Base-by-base conservation (phyloP, 108 stramenopile species). In the Hondaea fermentalgiana region DNA sequence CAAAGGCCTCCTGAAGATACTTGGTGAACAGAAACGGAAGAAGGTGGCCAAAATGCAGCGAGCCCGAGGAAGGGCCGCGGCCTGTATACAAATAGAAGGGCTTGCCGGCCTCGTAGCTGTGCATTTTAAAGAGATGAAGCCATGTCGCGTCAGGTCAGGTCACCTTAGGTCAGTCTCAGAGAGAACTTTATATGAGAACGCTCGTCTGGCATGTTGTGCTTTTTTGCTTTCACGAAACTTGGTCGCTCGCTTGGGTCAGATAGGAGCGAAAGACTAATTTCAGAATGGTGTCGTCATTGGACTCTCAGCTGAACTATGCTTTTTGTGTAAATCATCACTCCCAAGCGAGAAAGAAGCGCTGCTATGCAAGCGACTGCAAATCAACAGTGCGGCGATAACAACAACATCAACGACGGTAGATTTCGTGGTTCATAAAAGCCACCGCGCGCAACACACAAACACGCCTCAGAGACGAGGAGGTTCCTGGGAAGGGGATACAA, bases 71-170 rank as follows among this genome's bases (percentile, higher is more conserved):
- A n/a, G 99, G 99, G 8, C 99, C 99, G 45, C 99, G 94, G 8
- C 99, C 99, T 4, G 99, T 99, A 95, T 99, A 99, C 64, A 99
- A 92, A 89, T 98, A 99, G 90, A 99, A 96, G 59, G 95, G 95
- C 64, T 92, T 88, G 5, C 94, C 94, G 19, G 57, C 43, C 60
- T 93, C 92, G 58, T 94, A 89, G 47, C 89, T 83, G 76, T 53
- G 23, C 17, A 72, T n/a, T 17, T 17, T 1, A 72, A 3, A 23
- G 19, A 72, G 3, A 72, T 25, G 2, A 35, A 35, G 1, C 35
- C 2, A 35, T 2, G 35, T 35, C 35, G 35, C 35, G 35, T 35
- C 35, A 35, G 35, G 35, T 35, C 35, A 35, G 35, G 35, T 35
- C 35, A 35, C 0, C 0, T 35, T 0, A 35, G 35, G 35, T 35